Evolutionary conservation across 1,284 basidiomycete species (phyloP), one percentile per base, ranked within the genome.

Genomic region (Tetrapyrgos nigripes): DNA sequence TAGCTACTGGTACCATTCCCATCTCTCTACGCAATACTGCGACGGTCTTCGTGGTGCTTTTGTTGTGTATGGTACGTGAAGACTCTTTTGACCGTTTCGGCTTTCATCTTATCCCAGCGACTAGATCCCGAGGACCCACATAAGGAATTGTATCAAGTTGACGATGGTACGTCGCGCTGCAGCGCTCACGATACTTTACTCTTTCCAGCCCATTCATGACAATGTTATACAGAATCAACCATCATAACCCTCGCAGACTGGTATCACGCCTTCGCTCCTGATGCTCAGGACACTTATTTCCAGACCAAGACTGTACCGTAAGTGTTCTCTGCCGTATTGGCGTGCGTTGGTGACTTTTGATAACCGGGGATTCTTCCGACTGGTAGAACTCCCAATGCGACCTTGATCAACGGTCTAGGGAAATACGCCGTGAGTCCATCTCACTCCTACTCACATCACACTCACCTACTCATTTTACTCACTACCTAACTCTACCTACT

Each of bases 1-100:
- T 40, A 40, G 17, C 37, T 40, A 40, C 37, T 71, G 75, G 74
- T 76, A 77, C 59, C 76, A 78, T 57, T 74, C 71, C n/a, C 72
- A 74, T 53, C 59, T 73, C 46, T 71, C 70, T 5, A 73, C 73
- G 17, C 82, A 84, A 70, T 85, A 84, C 62, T 81, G 80, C 46
- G 59, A 61, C 40, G 59, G 59, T 33, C 52, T 61, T 44, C 48
- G 57, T 62, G 49, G 63, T 55, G 58, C 69, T 40, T 67, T 79
- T 47, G 67, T 72, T 37, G 67, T 76, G n/a, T 75, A 74, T 50
- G 73, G 65, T 67, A 50, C 27, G 37, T 17, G n/a, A 19, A 21
- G 13, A 13, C 6, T 14, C 29, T 14, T 52, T 31, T 44, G 19
- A 4, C n/a, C 14, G 24, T 21, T 17, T 4, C 27, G 31, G 33